Conservation (phyloP, 78 protist species). For the Anaeramoeba flamelloides region DNA sequence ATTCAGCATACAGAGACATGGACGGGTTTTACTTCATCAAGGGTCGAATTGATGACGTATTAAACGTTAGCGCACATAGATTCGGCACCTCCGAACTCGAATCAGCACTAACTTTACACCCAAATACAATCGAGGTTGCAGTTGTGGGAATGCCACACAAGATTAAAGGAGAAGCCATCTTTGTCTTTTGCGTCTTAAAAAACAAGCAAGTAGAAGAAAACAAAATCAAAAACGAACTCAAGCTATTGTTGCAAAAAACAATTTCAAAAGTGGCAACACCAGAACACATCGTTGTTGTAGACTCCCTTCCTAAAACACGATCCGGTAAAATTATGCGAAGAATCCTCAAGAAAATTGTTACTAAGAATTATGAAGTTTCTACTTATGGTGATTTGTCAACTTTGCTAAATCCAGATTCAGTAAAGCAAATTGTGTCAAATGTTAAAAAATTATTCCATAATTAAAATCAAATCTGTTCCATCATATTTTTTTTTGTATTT, state of each 20-base stretch:
- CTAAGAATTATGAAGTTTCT: no score
- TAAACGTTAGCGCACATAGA: constrained; percentile 81
- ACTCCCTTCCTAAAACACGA: constrained; percentile 60
- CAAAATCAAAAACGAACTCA: constrained; percentile 26
- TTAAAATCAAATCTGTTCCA: no score
- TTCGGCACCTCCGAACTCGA: constrained; percentile 87
- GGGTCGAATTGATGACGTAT: constrained; percentile 79
- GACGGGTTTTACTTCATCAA: constrained; percentile 73
- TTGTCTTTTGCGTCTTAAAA: no score
- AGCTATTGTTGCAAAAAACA: constrained; percentile 34
- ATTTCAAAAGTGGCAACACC: constrained; percentile 43
- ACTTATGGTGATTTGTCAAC: no score
- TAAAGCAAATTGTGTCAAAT: no score
- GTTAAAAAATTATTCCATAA: no score
- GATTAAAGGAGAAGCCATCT: constrained; percentile 60
- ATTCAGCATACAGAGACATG: constrained; percentile 48
- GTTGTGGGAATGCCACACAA: constrained; percentile 68
- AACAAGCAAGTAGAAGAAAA: no score
- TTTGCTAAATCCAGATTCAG: no score
- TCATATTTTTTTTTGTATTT: no score
- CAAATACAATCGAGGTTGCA: constrained; percentile 56
- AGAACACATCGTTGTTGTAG: constrained; percentile 39
- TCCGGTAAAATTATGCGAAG: constrained; percentile 72
- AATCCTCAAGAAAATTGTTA: constrained; percentile 59
- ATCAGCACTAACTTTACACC: constrained; percentile 39